Evolutionary conservation across 345 rosid genomes (phyloP).

Genomic region (Barbarea vulgaris): DNA sequence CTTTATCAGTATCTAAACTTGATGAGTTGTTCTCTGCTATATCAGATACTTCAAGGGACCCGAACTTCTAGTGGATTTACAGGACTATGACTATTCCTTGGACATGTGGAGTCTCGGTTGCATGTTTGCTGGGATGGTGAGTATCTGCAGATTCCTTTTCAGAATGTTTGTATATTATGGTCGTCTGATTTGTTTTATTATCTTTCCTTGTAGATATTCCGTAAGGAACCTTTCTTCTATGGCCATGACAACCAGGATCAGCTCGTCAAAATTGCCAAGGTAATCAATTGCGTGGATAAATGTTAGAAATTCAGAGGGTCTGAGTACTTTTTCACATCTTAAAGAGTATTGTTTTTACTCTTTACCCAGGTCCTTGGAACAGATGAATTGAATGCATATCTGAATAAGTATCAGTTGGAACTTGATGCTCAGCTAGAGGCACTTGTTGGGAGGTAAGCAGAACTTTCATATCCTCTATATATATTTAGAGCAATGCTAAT

Average conservation of each 20-base stretch:
- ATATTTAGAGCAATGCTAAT: neutral
- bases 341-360: neutral
- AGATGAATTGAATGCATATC: slow-evolving; percentile 88
- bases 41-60: slow-evolving; percentile 96
- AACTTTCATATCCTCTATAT: neutral
- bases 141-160: slow-evolving; percentile 21
- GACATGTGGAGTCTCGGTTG: slow-evolving; percentile 99
- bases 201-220: slow-evolving; percentile 68
- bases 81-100: slow-evolving; percentile 98
- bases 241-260: slow-evolving; percentile 99
- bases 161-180: neutral
- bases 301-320: neutral
- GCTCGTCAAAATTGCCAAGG: slow-evolving; percentile 98
- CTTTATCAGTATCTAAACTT: neutral
- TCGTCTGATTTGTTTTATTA: neutral
- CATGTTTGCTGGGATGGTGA: slow-evolving; percentile 99
- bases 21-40: slow-evolving; percentile 3
- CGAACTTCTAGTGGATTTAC: slow-evolving; percentile 91
- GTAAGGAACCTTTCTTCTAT: slow-evolving; percentile 97
- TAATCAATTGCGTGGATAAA: slow-evolving; percentile 29
- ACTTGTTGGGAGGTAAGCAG: slow-evolving; percentile 86
- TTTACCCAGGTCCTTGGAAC: slow-evolving; percentile 87
- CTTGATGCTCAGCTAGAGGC: slow-evolving; percentile 94
- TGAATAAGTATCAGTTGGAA: slow-evolving; percentile 90
- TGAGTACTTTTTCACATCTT: neutral